Evolutionary conservation across 495 filamentous ascomycete species (phyloP).

Genomic region (Daldinia caldariorum): DNA sequence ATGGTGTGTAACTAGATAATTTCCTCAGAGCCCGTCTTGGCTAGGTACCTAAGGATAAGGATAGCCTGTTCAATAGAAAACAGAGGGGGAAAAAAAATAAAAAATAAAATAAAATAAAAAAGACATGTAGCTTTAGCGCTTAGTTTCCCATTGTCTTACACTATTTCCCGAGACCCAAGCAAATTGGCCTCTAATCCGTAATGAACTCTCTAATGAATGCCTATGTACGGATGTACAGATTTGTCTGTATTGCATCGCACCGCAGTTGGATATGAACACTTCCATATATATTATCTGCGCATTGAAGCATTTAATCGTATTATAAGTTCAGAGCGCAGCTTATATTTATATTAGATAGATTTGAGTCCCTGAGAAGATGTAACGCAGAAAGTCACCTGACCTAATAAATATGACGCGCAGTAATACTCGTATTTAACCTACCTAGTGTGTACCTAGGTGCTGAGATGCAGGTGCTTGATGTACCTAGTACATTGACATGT

Average conservation of each 20-base stretch:
- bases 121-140: not conserved
- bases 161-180: constrained; percentile 5
- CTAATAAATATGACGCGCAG: not conserved
- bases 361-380: too few relatives aligned
- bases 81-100: too few relatives aligned
- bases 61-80: not conserved
- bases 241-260: constrained; percentile 6
- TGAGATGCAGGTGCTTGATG: too few relatives aligned
- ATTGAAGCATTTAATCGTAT: not conserved
- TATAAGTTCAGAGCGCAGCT: too few relatives aligned
- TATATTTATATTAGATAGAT: too few relatives aligned
- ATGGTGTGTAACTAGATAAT: constrained; percentile 14
- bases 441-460: too few relatives aligned
- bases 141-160: constrained; percentile 12
- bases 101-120: too few relatives aligned
- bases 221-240: not conserved
- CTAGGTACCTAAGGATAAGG: not conserved
- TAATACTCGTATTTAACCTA: too few relatives aligned
- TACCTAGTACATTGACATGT: not conserved
- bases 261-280: constrained; percentile 9
- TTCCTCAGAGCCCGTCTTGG: not conserved
- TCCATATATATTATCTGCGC: not conserved
- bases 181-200: not conserved
- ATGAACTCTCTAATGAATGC: not conserved
- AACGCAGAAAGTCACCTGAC: not conserved